Base-by-base conservation (phyloP, 2,329 filamentous ascomycete species). In the Ophiocordyceps unilateralis region DNA sequence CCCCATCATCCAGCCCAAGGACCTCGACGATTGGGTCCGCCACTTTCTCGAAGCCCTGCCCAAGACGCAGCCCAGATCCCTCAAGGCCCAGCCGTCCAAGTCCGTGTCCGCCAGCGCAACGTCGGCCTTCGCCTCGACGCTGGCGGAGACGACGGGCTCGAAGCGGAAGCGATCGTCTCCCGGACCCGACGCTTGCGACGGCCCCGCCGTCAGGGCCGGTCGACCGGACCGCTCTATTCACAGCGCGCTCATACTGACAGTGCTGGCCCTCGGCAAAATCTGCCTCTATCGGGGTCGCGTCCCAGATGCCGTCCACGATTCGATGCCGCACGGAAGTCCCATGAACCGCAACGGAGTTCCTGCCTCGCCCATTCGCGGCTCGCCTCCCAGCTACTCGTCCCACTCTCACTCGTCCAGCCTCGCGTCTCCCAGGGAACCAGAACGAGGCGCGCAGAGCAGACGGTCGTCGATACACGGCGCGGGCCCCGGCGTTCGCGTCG, bases 211-310 rank as follows among this genome's bases (percentile, higher is more conserved):
- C 28, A 71, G 68, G 50, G 60, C 64, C 7, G 65, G 67, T 3
- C 66, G 66, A 44, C 75, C 76, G 3, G 72, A 71, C 49, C 69
- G 80, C 42, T 85, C 81, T 8, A 77, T 91, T 15, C 73, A 78
- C 43, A 93, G 84, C 50, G 87, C 87, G 0, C 70, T 96, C 34
- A 75, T 95, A 1, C 69, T 95, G 2, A 68, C 89, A 4, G 76
- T 94, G 1, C 68, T 96, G 43, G 89, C 89, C 0, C 65, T 98
- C 6, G 91, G 91, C 17, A 87, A 86, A 54, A 82, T 96, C 12
- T 89, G 84, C 52, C 57, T 67, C 9, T 61, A 71, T 49, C 68
- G 66, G 39, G 66, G 68, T 0, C 65, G 63, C 48, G 65, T 80
- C 4, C 74, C 74, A 0, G 74, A 78, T 41, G 64, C 81, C 2